Conservation (phyloP, 1,284 basidiomycete species). For the Cutaneotrichosporon daszewskae region DNA sequence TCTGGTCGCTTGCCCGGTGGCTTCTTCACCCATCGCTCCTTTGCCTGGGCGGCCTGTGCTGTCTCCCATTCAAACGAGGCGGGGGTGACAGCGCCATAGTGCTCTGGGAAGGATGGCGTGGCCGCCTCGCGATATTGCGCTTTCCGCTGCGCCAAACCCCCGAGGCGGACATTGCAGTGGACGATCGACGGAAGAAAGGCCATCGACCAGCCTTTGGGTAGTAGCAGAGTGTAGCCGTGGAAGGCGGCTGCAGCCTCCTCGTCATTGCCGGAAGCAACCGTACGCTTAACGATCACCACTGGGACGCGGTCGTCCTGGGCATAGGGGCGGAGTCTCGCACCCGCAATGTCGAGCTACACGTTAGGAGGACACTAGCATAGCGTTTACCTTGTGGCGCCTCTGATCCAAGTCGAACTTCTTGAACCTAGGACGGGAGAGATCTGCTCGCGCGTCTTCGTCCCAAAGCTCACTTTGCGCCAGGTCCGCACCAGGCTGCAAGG, state of each 20-base stretch:
- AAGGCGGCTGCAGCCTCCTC: constrained; percentile 41
- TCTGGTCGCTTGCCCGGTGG: constrained; percentile 78
- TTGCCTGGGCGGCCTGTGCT: constrained; percentile 52
- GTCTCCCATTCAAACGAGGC: constrained; percentile 55
- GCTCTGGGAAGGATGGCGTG: constrained; percentile 67
- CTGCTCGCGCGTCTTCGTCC: constrained; percentile 56
- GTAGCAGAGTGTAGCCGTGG: constrained; percentile 75
- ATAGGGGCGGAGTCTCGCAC: constrained; percentile 59
- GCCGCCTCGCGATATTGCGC: constrained; percentile 75
- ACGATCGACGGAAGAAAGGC: constrained; percentile 73
- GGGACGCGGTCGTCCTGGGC: constrained; percentile 75
- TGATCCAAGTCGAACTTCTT: constrained; percentile 77
- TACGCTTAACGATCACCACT: constrained; percentile 71
- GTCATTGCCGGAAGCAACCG: constrained; percentile 47
- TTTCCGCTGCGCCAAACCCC: constrained; percentile 68
- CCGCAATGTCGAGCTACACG: constrained; percentile 72
- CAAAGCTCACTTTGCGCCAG: constrained; percentile 59
- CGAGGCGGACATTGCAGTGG: constrained; percentile 71
- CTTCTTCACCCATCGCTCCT: constrained; percentile 64
- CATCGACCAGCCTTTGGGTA: constrained; percentile 83
- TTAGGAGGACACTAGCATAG: too few relatives aligned
- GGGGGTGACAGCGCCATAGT: constrained; percentile 57
- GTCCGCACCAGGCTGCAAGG: too few relatives aligned
- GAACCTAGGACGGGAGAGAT: constrained; percentile 60
- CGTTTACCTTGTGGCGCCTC: constrained; percentile 65